Conservation (phyloP, 2,329 filamentous ascomycete species). For the Onygenales sp. region DNA sequence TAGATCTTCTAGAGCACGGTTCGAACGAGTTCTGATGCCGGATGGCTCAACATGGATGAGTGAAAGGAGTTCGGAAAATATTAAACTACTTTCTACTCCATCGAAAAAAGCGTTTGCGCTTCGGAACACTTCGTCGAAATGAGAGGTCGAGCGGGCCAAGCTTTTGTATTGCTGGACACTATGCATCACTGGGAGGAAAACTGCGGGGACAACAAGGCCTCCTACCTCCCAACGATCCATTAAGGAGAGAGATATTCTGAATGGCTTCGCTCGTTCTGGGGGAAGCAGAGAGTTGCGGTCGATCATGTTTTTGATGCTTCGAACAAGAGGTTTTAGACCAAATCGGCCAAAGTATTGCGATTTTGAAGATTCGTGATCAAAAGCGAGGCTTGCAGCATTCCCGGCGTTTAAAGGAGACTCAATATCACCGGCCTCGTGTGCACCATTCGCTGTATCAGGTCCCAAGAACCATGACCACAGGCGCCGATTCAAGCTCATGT, state of each 20-base stretch:
- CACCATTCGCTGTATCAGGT: slow-evolving; percentile 47
- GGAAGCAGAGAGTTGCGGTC: slow-evolving; percentile 45
- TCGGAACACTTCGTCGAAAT: slow-evolving; percentile 77
- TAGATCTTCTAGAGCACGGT: slow-evolving; percentile 52
- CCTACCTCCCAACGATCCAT: slow-evolving; percentile 99
- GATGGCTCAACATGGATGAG: slow-evolving; percentile 48
- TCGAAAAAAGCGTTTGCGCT: slow-evolving; percentile 97
- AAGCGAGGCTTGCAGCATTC: slow-evolving; percentile 17
- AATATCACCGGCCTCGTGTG: slow-evolving; percentile 25
- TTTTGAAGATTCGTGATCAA: slow-evolving; percentile 43
- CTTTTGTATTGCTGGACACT: slow-evolving; percentile 68
- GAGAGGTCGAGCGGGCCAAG: slow-evolving; percentile 52
- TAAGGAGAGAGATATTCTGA: slow-evolving; percentile 82
- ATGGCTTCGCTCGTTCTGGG: slow-evolving; percentile 68
- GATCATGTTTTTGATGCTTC: slow-evolving; percentile 70
- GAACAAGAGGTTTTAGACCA: slow-evolving; percentile 64
- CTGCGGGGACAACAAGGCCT: slow-evolving; percentile 72
- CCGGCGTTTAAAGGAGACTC: slow-evolving; percentile 21
- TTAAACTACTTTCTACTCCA: slow-evolving; percentile 86
- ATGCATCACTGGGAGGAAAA: slow-evolving; percentile 78
- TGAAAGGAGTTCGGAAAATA: slow-evolving; percentile 73
- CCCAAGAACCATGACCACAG: slow-evolving; percentile 96
- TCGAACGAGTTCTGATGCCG: slow-evolving; percentile 39
- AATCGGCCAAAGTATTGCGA: slow-evolving; percentile 76
- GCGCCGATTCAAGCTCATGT: slow-evolving; percentile 92